A percentile compares a stretch with the other conserved stretches of the same genome.
Evolutionary conservation across 768 basidiomycete species (phyloP).

Genomic region (Russula sp.): DNA sequence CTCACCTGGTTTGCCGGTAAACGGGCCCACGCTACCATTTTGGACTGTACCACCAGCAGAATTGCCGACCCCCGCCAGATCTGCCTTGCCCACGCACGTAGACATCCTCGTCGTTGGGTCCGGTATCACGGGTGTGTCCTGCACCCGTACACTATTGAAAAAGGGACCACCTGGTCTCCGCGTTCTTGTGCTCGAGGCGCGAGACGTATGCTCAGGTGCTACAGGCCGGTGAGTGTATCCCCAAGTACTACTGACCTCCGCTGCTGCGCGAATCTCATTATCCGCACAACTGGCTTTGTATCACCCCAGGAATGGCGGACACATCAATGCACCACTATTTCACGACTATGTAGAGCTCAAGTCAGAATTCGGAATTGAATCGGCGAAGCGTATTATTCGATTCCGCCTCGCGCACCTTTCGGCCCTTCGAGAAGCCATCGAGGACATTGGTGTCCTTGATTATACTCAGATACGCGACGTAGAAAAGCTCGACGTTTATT

Average conservation of each 20-base stretch:
- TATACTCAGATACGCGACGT: conserved; percentile 52
- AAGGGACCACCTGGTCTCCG: conserved; percentile 26
- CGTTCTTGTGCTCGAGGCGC: conserved; percentile 75
- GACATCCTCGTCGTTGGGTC: conserved; percentile 71
- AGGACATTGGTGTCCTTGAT: conserved; percentile 45
- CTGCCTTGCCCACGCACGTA: conserved; percentile 38
- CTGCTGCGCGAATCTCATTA: no score
- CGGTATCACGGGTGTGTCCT: conserved; percentile 64
- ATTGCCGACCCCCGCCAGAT: conserved; percentile 31
- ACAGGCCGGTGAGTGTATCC: conserved; percentile 49
- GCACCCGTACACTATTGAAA: conserved; percentile 49
- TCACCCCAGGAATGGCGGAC: conserved; percentile 55
- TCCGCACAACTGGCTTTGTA: not conserved
- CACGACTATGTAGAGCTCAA: conserved; percentile 48
- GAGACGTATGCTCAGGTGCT: conserved; percentile 69
- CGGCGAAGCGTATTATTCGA: conserved; percentile 47
- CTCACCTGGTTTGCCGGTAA: conserved; percentile 50
- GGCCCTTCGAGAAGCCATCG: conserved; percentile 41
- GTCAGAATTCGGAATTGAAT: conserved; percentile 36
- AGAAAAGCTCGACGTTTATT: conserved; percentile 52
- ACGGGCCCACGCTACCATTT: conserved; percentile 49
- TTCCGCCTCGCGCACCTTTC: conserved; percentile 55
- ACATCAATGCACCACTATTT: conserved; percentile 53
- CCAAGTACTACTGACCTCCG: not conserved
- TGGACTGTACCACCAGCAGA: conserved; percentile 53